A percentile compares a stretch with the other conserved stretches of the same genome.
Conservation (phyloP, 2,329 filamentous ascomycete genomes). For the Anthostomella pinea region DNA sequence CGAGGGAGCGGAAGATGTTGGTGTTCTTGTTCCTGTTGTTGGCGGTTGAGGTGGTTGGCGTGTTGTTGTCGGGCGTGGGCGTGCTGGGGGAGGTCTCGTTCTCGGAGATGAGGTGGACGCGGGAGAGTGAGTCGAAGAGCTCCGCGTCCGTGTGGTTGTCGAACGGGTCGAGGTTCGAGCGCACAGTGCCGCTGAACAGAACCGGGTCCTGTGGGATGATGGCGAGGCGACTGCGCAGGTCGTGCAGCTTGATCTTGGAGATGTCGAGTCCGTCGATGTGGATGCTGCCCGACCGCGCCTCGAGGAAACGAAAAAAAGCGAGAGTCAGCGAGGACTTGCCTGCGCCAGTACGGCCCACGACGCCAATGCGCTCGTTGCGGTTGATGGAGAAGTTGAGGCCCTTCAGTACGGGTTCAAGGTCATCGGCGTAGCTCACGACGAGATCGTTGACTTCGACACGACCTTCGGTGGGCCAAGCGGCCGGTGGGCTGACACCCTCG, state of each 20-base stretch:
- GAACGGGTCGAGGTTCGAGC: constrained; percentile 76
- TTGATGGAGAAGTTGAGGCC: constrained; percentile 65
- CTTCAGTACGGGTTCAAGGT: constrained; percentile 68
- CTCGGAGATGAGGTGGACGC: constrained; percentile 62
- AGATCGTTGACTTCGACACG: constrained; percentile 70
- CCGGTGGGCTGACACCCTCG: constrained; percentile 58
- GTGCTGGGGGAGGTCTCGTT: constrained; percentile 32
- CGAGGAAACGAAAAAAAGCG: constrained; percentile 74
- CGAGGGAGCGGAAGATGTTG: constrained; percentile 64
- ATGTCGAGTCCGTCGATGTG: constrained; percentile 73
- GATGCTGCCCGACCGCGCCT: constrained; percentile 63
- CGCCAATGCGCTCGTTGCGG: constrained; percentile 68
- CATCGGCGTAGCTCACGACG: constrained; percentile 67
- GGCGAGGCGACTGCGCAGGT: constrained; percentile 69
- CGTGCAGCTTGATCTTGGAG: constrained; percentile 65
- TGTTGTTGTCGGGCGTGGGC: constrained; percentile 35
- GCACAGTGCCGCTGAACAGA: constrained; percentile 74
- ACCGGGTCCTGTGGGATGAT: constrained; percentile 82
- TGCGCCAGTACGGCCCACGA: constrained; percentile 74
- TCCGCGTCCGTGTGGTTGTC: constrained; percentile 66
- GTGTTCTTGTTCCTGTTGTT: constrained; percentile 55
- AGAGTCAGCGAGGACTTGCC: constrained; percentile 75
- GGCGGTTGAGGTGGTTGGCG: constrained; percentile 34
- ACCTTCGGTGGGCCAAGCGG: constrained; percentile 73
- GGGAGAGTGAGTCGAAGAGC: constrained; percentile 65